Percentiles rank a stretch among this genome's conserved stretches.
phyloP scores from a whole-genome alignment of 2,329 filamentous ascomycete genomes.

The Alternaria postmessia region DNA sequence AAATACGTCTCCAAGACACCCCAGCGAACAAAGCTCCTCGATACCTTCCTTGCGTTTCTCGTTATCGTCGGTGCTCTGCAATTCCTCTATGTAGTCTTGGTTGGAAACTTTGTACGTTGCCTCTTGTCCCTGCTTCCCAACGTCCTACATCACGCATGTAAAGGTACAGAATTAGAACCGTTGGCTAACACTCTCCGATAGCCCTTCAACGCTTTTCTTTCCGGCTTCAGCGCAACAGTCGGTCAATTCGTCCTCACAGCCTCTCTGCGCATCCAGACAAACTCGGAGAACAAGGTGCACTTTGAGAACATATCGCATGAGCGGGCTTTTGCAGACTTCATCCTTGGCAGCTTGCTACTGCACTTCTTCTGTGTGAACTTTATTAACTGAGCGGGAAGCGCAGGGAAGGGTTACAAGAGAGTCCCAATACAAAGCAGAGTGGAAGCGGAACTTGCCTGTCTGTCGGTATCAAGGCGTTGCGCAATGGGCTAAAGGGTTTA shows the following conservation, averaged over 20 bases:
- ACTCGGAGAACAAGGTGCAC: slow-evolving; percentile 78
- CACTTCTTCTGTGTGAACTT: slow-evolving; percentile 99
- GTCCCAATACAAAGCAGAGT: neutral
- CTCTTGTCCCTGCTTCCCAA: neutral
- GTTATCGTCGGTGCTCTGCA: slow-evolving; percentile 87
- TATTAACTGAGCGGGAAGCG: slow-evolving; percentile 77
- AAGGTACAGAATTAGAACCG: neutral
- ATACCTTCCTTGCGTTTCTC: slow-evolving; percentile 89
- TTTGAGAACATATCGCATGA: slow-evolving; percentile 81
- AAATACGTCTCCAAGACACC: slow-evolving; percentile 84
- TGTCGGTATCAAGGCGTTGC: neutral
- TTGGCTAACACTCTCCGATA: slow-evolving; percentile 51
- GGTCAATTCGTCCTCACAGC: slow-evolving; percentile 97
- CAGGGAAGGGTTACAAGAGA: neutral
- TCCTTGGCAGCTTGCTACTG: slow-evolving; percentile 92
- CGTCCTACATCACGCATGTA: neutral
- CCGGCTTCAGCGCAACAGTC: slow-evolving; percentile 92
- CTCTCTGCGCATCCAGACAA: slow-evolving; percentile 90
- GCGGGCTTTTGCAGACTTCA: slow-evolving; percentile 93
- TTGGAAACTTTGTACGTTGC: slow-evolving; percentile 87
- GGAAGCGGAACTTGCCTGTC: neutral
- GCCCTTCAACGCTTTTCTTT: slow-evolving; percentile 99
- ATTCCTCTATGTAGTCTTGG: slow-evolving; percentile 90
- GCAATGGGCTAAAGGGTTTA: neutral
- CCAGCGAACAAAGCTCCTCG: slow-evolving; percentile 90